Base-by-base conservation (phyloP, 257 asterid species). In the Knoxia roxburghii region DNA sequence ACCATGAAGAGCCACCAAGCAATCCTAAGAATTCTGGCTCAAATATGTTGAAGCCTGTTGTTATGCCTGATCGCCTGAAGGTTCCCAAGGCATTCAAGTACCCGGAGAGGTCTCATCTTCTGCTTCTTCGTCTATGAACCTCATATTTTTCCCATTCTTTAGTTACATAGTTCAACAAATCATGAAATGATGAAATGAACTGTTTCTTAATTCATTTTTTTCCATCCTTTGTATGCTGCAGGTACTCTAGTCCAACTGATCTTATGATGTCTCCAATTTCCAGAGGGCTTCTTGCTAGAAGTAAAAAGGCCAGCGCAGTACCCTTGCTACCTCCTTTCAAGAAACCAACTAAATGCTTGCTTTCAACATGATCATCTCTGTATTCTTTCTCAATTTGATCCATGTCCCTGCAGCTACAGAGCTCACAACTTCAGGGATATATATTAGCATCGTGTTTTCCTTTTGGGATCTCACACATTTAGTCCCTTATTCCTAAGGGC, bases 161-260 rank as follows among this genome's bases (percentile, higher is more conserved):
- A 37, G 41, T 37, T 4, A 4, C 41, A 37, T 37, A 3, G n/a
- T 37, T 4, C 6, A 37, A 3, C 9, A 37, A 37, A 37, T 37
- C 41, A 37, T 37, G 6, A 37, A n/a, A n/a, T n/a, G n/a, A n/a
- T n/a, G 41, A 3, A 9, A 37, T 37, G 41, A 9, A 9, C 6
- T 37, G 41, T 37, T 17, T 49, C 30, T 32, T 41, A 10, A 21
- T 27, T 29, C 27, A 3, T 40, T 53, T n/a, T 17, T 39, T 13
- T 20, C 20, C 27, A 4, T 43, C 37, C 17, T 10, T 39, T 13
- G 26, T 7, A 39, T 65, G 43, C 37, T 32, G 67, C 73, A 87
- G 90, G 81, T 87, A 89, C 73, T 76, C 88, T 41, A 87, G 91
- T 35, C 94, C 95, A 49, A 87, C 94, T 20, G 88, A 90, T 82